Base-by-base conservation (phyloP, 768 basidiomycete genomes). In the Leccinum aurantiacum region DNA sequence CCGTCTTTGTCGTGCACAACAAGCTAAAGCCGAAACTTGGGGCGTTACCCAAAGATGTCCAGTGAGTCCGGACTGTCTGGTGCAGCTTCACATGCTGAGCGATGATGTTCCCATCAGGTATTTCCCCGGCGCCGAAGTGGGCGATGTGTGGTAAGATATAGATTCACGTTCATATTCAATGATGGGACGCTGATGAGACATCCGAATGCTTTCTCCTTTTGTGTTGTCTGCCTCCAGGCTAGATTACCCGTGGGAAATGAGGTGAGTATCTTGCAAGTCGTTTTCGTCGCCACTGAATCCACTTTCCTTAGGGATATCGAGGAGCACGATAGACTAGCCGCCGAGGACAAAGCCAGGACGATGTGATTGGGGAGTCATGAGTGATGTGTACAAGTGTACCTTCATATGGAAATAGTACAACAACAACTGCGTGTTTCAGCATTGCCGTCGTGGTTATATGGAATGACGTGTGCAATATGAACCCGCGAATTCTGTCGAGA, bases 1-100 rank as follows among this genome's bases (percentile, higher is more conserved):
- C 85, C 1, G 79, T 98, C 63, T 99, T 98, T 69, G 96, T 98
- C 51, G 92, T 95, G 25, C 91, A 95, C 76, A 93, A 95, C 79
- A 98, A 98, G 78, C 79, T 86, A 61, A 98, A 98, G 77, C 78
- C 80, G 33, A 99, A 99, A 77, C 71, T 87, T 37, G 95, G 86
- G 27, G 75, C 84, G 49, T 76, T 99, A 38, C 91, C 94, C 3
- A 65, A 78, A 2, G 83, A 84, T 60, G 79, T 81, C 27, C 83
- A 81, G 90, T 93, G 70, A 70, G 85, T 75, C 54, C 27, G 24
- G 58, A 25, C 37, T 17, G 51, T 24, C 17, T 51, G 9, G 37
- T 44, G 24, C 4, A 9, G 13, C 13, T 50, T 60, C 56, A 57
- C 62, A 58, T 60, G 35, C 51, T 46, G 53, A 61, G 35, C 10